Conservation (phyloP, 2,329 filamentous ascomycete genomes). For the Fusarium transvaalense region DNA sequence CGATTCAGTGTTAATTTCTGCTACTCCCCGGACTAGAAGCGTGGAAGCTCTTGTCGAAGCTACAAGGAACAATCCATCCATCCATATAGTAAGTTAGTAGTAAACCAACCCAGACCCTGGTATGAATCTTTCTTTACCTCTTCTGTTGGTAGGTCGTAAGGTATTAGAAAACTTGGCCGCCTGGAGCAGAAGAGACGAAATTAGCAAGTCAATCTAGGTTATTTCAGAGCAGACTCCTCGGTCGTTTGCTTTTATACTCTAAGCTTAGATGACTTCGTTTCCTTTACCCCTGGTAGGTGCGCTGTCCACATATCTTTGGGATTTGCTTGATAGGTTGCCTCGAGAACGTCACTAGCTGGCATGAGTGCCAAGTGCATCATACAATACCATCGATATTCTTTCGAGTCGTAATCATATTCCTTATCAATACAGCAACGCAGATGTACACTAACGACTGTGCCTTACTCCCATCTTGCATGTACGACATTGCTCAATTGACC, state of each 20-base stretch:
- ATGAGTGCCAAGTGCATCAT: neutral
- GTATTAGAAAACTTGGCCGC: too few relatives aligned
- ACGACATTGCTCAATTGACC: conserved; percentile 13
- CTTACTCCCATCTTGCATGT: conserved; percentile 9
- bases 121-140: neutral
- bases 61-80: conserved; percentile 31
- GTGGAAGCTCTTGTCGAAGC: conserved; percentile 31
- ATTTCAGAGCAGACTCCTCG: too few relatives aligned
- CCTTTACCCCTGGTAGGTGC: too few relatives aligned
- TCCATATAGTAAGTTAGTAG: neutral
- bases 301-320: neutral
- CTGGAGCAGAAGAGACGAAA: too few relatives aligned
- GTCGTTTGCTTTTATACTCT: too few relatives aligned
- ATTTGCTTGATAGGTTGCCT: neutral
- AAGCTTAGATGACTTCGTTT: too few relatives aligned
- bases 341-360: neutral
- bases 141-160: neutral
- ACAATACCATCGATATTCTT: neutral
- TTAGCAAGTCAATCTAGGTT: too few relatives aligned
- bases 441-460: conserved; percentile 8
- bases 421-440: conserved; percentile 23
- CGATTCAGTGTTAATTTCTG: conserved; percentile 17
- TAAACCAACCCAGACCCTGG: neutral
- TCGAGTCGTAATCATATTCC: conserved; percentile 22
- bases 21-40: conserved; percentile 7